These are phyloP conservation scores for Alternaria ethzedia DNA, from an alignment of 2,329 filamentous ascomycete genomes.

Conservation along the genomic window DNA sequence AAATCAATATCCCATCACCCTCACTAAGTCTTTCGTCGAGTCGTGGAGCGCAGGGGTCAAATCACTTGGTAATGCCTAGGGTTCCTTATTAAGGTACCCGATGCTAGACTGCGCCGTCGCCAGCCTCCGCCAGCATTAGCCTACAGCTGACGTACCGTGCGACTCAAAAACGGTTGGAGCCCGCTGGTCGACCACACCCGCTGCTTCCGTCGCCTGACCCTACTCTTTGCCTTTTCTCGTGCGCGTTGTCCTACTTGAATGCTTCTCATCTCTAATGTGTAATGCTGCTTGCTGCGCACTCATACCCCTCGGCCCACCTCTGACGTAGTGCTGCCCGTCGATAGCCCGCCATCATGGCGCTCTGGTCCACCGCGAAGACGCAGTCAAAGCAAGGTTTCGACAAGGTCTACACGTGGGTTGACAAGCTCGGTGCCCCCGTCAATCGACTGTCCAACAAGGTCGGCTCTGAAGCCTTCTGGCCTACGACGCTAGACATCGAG, in stretches of 20 bases:
- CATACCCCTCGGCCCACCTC: conserved; percentile 26
- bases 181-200: conserved; percentile 28
- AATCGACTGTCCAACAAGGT: conserved; percentile 83
- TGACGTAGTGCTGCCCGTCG: conserved; percentile 6
- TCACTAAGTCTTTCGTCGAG: conserved; percentile 6
- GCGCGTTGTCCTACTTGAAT: conserved; percentile 15
- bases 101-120: conserved; percentile 14
- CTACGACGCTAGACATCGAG: conserved; percentile 83
- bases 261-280: conserved; percentile 28
- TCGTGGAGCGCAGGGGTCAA: conserved; percentile 15
- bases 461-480: conserved; percentile 84
- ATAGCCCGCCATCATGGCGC: conserved; percentile 29
- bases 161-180: conserved; percentile 29
- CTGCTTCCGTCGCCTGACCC: conserved; percentile 18
- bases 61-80: conserved; percentile 14
- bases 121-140: conserved; percentile 24
- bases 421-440: conserved; percentile 76
- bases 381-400: conserved; percentile 64
- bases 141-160: conserved; percentile 32
- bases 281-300: conserved; percentile 20
- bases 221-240: conserved; percentile 14
- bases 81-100: conserved; percentile 35
- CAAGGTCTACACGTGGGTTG: conserved; percentile 70
- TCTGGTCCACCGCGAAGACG: conserved; percentile 46
- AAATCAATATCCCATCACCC: conserved; percentile 18